Conservation (phyloP, 1,284 basidiomycete species). For the Pterulicium gracile region DNA sequence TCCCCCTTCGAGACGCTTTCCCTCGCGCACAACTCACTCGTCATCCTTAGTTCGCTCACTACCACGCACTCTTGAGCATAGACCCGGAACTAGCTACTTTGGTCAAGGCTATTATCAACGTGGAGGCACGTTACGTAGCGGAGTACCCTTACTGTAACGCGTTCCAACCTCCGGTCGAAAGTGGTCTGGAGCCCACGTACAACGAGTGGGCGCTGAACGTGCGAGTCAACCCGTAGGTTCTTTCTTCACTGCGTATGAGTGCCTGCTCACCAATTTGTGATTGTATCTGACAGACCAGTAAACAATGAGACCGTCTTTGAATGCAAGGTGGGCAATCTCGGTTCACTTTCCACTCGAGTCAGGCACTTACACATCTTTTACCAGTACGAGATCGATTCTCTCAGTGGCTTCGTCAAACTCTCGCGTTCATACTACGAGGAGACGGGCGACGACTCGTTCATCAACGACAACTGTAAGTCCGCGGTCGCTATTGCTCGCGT, state of each 20-base stretch:
- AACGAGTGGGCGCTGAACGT: conserved; percentile 61
- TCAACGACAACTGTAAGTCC: conserved; percentile 58
- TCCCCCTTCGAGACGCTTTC: conserved; percentile 1
- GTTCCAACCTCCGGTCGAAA: conserved; percentile 51
- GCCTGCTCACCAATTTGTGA: too few species aligned
- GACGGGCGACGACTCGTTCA: conserved; percentile 59
- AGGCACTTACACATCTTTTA: conserved; percentile 1
- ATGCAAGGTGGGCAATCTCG: conserved; percentile 45
- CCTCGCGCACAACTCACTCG: background rate
- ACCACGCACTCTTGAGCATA: conserved; percentile 41
- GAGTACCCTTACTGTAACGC: conserved; percentile 57
- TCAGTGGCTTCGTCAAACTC: conserved; percentile 68
- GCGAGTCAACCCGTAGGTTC: conserved; percentile 55
- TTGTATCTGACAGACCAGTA: conserved; percentile 36
- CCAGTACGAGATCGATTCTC: conserved; percentile 67
- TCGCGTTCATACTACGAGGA: conserved; percentile 61
- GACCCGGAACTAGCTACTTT: conserved; percentile 51
- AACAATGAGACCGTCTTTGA: conserved; percentile 63
- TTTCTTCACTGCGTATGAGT: too few species aligned
- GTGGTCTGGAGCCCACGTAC: conserved; percentile 45
- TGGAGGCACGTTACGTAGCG: conserved; percentile 64
- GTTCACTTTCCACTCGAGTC: background rate
- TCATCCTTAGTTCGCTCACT: conserved; percentile 48
- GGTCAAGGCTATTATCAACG: conserved; percentile 68
- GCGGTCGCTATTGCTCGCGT: too few species aligned